A percentile compares a stretch with the other conserved stretches of the same genome.
phyloP scores from a whole-genome alignment of 1,284 basidiomycete species.

The Singerocomus inundabilis region DNA sequence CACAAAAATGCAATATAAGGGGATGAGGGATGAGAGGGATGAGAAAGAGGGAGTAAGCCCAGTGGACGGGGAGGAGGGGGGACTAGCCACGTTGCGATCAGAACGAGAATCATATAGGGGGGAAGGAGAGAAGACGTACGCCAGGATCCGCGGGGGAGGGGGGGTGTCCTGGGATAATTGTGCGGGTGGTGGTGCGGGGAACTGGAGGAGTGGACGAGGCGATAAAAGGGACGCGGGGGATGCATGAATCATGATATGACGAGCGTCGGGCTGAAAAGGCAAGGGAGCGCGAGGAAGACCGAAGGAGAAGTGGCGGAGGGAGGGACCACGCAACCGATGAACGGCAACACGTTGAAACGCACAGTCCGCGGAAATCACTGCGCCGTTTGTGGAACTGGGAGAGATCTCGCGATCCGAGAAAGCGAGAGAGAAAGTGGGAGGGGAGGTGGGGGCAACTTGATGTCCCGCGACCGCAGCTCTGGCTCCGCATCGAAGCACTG shows the following conservation, averaged over 20 bases:
- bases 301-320: constrained; percentile 11
- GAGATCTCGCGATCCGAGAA: constrained; percentile 29
- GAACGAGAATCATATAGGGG: constrained; percentile 25
- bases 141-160: constrained; percentile 36
- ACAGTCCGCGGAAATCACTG: constrained; percentile 34
- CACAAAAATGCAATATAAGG: too few species aligned
- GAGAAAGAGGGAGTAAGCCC: too few species aligned
- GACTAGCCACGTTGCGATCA: constrained; percentile 18
- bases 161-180: constrained; percentile 27
- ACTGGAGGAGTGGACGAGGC: too few species aligned
- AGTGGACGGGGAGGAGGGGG: constrained; percentile 12
- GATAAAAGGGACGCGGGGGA: too few species aligned
- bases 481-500: too few species aligned
- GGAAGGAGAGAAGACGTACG: constrained; percentile 10
- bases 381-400: constrained; percentile 22
- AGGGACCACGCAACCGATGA: constrained; percentile 24
- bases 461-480: too few species aligned
- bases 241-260: constrained; percentile 12
- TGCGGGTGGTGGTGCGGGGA: constrained; percentile 32
- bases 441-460: too few species aligned
- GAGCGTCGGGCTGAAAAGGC: constrained; percentile 8
- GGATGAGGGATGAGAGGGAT: too few species aligned
- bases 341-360: constrained; percentile 23
- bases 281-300: constrained; percentile 16
- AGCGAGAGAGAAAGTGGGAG: too few species aligned